Percentiles rank a stretch among this genome's conserved stretches.
Conservation (phyloP, 495 filamentous ascomycete genomes). For the Aspergillus affinis region DNA sequence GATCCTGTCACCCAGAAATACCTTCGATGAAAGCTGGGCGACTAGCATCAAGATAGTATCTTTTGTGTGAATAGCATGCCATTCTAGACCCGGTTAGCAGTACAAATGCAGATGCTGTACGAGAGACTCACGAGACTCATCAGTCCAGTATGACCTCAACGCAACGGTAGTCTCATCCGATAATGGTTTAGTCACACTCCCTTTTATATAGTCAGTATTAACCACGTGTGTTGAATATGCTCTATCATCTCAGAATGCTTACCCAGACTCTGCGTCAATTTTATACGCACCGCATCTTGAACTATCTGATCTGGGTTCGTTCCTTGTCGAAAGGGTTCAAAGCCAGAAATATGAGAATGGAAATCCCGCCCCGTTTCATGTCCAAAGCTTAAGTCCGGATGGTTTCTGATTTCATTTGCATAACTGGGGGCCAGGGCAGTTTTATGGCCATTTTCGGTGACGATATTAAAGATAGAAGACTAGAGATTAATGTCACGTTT, state of each 20-base stretch:
- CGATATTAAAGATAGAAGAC: constrained; percentile 10
- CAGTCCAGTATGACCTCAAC: constrained; percentile 15
- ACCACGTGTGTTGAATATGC: neutral
- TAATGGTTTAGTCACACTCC: constrained; percentile 14
- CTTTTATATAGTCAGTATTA: constrained; percentile 1
- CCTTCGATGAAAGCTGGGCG: constrained; percentile 48
- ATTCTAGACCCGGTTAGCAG: constrained; percentile 20
- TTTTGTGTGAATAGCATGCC: constrained; percentile 31
- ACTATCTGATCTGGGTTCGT: constrained; percentile 7
- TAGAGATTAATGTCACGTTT: neutral
- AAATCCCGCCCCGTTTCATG: constrained; percentile 2
- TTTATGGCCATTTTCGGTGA: constrained; percentile 16
- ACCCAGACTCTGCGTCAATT: constrained; percentile 23
- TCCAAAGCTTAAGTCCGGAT: constrained; percentile 15
- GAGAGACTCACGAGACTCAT: constrained; percentile 11
- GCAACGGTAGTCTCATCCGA: constrained; percentile 16
- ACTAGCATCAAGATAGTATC: constrained; percentile 32
- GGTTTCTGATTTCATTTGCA: constrained; percentile 21
- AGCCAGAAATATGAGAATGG: constrained; percentile 32
- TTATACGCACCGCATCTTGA: constrained; percentile 19
- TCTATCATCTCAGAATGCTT: neutral
- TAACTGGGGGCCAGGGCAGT: constrained; percentile 20
- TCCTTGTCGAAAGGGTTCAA: constrained; percentile 34
- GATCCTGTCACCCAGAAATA: constrained; percentile 51
- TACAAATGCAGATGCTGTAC: too few relatives aligned